Evolutionary conservation across 1,284 basidiomycete genomes (phyloP).

Genomic region (Cutaneotrichosporon cyanovorans): DNA sequence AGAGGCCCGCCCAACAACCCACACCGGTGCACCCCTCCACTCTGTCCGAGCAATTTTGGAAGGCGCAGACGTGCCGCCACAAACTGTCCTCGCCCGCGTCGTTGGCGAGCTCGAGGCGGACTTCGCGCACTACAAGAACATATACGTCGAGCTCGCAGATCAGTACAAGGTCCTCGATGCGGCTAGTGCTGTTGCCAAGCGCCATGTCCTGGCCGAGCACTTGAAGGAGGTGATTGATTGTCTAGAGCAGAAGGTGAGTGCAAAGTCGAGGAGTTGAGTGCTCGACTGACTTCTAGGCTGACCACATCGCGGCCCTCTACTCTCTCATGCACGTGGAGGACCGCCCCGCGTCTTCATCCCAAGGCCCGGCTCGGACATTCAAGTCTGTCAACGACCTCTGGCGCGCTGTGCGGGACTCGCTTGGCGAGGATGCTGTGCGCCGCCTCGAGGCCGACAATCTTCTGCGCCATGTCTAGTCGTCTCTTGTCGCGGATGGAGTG

Average conservation of each 20-base stretch:
- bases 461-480: not conserved
- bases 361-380: not conserved
- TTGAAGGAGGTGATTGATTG: slow-evolving; percentile 80
- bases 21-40: not conserved
- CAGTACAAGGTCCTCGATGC: slow-evolving; percentile 83
- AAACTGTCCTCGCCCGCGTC: slow-evolving; percentile 70
- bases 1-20: not conserved
- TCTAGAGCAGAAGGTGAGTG: slow-evolving; percentile 69
- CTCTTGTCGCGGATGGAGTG: too few species aligned
- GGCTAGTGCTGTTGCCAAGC: slow-evolving; percentile 64
- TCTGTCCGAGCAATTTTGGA: slow-evolving; percentile 53
- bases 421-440: slow-evolving; percentile 32
- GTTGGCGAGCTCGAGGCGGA: slow-evolving; percentile 80
- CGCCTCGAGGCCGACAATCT: slow-evolving; percentile 27
- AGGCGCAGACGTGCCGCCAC: slow-evolving; percentile 59
- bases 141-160: slow-evolving; percentile 78
- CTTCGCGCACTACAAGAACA: slow-evolving; percentile 82
- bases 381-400: slow-evolving; percentile 30
- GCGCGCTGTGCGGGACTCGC: slow-evolving; percentile 28
- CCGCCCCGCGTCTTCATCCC: slow-evolving; percentile 7
- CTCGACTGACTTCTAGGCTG: slow-evolving; percentile 56
- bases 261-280: not conserved
- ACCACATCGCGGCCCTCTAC: slow-evolving; percentile 78
- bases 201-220: slow-evolving; percentile 73
- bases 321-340: slow-evolving; percentile 68